A percentile compares a stretch with the other conserved stretches of the same genome.
Evolutionary conservation across 257 asterid species (phyloP).

Genomic region (Mitragyna speciosa): DNA sequence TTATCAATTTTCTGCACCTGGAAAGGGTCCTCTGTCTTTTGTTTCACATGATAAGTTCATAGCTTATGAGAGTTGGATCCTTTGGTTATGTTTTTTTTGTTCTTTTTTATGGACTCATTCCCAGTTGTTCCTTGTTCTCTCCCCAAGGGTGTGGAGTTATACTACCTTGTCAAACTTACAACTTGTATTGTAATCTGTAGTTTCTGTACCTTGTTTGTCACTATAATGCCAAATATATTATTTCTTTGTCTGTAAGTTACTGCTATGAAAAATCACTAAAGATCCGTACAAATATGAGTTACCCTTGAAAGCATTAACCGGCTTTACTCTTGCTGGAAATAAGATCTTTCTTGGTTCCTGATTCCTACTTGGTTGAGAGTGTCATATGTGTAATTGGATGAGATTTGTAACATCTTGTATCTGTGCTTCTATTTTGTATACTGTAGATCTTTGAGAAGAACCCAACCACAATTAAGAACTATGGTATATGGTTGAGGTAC

Average conservation of each 20-base stretch:
- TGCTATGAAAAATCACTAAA: not conserved
- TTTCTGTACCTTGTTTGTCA: not conserved
- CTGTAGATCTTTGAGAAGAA: constrained; percentile 77
- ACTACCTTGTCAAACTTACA: not conserved
- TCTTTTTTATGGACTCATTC: no score
- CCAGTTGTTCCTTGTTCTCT: not conserved
- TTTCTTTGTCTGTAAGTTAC: not conserved
- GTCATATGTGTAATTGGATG: not conserved
- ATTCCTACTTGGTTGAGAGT: not conserved
- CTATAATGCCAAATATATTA: not conserved
- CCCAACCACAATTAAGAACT: constrained; percentile 86
- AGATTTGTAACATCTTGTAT: not conserved
- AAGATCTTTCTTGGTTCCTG: not conserved
- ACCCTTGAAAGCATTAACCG: not conserved
- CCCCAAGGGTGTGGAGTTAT: not conserved
- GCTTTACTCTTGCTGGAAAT: not conserved
- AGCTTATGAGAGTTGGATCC: not conserved
- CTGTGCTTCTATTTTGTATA: not conserved
- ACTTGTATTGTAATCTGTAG: not conserved
- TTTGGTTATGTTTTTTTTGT: not conserved
- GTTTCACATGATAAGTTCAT: not conserved
- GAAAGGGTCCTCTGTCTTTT: not conserved
- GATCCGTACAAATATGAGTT: not conserved
- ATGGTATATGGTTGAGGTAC: constrained; percentile 83
- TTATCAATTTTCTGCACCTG: not conserved